phyloP scores from a whole-genome alignment of 352 stramenopile species.

The Blastocystis hominis region DNA sequence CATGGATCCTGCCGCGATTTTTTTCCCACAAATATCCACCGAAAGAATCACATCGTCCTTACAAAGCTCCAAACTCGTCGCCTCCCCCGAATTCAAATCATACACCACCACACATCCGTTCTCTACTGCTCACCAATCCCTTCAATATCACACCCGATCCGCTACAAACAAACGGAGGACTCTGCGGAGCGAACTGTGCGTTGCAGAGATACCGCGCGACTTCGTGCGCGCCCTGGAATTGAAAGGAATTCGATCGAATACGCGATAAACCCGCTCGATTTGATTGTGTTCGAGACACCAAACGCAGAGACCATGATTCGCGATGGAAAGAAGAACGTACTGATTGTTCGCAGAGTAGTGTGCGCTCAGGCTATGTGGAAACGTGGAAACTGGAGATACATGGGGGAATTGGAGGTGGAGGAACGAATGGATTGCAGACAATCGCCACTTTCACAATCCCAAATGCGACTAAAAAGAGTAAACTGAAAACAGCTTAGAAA shows the following conservation, averaged over 20 bases:
- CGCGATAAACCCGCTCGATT: background rate
- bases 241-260: background rate
- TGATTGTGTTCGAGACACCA: slow-evolving; percentile 18
- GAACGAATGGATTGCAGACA: background rate
- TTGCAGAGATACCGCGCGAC: background rate
- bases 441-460: slow-evolving; percentile 44
- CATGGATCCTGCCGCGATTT: slow-evolving; percentile 21
- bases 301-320: background rate
- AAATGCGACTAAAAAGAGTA: slow-evolving; percentile 20
- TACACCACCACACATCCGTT: slow-evolving; percentile 2
- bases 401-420: background rate
- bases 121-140: background rate
- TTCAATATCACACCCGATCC: background rate
- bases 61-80: background rate
- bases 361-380: background rate
- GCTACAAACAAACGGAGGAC: background rate
- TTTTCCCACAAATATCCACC: background rate
- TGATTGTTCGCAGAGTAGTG: slow-evolving; percentile 5
- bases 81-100: background rate
- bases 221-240: background rate
- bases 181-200: background rate
- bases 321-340: slow-evolving; percentile 27
- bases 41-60: background rate
- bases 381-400: background rate
- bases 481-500: background rate